Conservation (phyloP, 305 asterid species). For the Ruellia speciosa region DNA sequence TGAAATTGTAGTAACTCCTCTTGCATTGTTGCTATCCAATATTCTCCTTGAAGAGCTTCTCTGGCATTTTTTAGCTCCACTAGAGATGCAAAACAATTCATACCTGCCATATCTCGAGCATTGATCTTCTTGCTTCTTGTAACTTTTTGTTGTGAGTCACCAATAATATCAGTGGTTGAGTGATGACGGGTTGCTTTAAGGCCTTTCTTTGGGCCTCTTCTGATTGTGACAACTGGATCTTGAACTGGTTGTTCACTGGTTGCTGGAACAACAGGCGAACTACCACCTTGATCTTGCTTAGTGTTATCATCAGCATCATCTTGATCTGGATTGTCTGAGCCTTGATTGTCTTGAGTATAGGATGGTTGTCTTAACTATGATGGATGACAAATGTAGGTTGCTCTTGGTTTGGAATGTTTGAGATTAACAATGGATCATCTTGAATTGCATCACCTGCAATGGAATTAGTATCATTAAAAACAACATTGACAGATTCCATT, state of each 20-base stretch:
- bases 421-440: not conserved
- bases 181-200: not conserved
- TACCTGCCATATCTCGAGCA: not conserved
- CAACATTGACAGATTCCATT: not conserved
- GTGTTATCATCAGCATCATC: too few relatives aligned
- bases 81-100: not conserved
- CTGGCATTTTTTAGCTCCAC: not conserved
- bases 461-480: not conserved
- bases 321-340: too few relatives aligned
- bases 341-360: too few relatives aligned
- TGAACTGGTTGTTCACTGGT: too few relatives aligned
- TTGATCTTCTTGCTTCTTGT: not conserved
- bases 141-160: not conserved
- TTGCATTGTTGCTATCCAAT: constrained; percentile 4
- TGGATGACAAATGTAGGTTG: not conserved
- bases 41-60: not conserved
- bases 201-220: not conserved
- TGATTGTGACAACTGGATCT: too few relatives aligned
- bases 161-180: not conserved
- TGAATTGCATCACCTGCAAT: not conserved
- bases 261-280: too few relatives aligned
- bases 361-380: too few relatives aligned
- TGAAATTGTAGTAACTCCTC: too few relatives aligned
- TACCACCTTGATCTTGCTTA: too few relatives aligned
- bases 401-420: too few relatives aligned